Evolutionary conservation across 768 basidiomycete genomes (phyloP).

Genomic region (Termitomyces sp.): DNA sequence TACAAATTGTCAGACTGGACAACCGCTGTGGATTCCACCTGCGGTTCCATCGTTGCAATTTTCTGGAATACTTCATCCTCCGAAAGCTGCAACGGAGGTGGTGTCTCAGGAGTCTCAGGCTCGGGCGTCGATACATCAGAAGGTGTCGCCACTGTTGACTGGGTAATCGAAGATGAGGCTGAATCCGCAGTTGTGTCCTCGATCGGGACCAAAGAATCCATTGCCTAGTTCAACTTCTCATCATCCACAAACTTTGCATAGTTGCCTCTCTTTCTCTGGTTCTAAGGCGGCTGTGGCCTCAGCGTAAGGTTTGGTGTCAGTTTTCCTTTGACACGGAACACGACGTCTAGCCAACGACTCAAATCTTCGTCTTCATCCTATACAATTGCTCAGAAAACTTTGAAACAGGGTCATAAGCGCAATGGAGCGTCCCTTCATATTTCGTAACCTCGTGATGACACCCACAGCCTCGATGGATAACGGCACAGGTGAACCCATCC

Average conservation of each 20-base stretch:
- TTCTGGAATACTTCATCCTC: constrained; percentile 44
- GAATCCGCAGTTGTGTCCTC: background rate
- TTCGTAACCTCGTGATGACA: constrained; percentile 73
- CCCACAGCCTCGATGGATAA: constrained; percentile 71
- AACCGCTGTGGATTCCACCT: constrained; percentile 30
- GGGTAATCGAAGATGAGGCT: constrained; percentile 3
- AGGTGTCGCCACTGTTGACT: constrained; percentile 8
- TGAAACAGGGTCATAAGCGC: background rate
- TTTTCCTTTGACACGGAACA: constrained; percentile 70
- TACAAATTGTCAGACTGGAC: constrained; percentile 46
- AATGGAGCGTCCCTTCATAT: constrained; percentile 60
- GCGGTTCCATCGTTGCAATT: constrained; percentile 30
- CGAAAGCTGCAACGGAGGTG: constrained; percentile 32
- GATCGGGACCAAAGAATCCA: constrained; percentile 1
- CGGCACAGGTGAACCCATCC: constrained; percentile 81
- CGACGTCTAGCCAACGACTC: constrained; percentile 82
- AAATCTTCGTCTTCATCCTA: constrained; percentile 87
- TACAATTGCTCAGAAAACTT: background rate
- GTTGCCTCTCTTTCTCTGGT: constrained; percentile 54
- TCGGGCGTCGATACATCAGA: constrained; percentile 13
- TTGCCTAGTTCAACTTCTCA: constrained; percentile 15
- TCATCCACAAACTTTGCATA: constrained; percentile 35
- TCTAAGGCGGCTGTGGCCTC: constrained; percentile 54
- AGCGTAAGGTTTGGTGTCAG: constrained; percentile 40
- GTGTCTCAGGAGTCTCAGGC: constrained; percentile 4